Evolutionary conservation across 192 early-diverging fungal genomes (phyloP).

Genomic region (Coemansia sp.): DNA sequence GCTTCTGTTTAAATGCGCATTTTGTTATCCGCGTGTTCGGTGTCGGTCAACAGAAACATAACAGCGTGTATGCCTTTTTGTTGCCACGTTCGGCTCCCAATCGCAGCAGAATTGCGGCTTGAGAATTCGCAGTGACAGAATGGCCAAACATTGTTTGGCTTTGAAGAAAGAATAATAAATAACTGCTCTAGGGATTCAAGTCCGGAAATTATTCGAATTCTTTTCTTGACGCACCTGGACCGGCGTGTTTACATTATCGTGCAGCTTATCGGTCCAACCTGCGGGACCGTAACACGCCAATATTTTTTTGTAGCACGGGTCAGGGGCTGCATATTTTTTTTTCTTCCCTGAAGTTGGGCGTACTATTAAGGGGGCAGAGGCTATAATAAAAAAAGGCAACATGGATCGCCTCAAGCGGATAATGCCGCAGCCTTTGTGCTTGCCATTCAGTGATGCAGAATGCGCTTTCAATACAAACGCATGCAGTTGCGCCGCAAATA

Average conservation of each 20-base stretch:
- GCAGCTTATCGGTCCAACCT: too few relatives aligned
- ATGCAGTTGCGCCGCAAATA: background rate
- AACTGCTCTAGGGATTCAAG: conserved; percentile 4
- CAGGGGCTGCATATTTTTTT: too few relatives aligned
- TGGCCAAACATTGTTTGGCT: background rate
- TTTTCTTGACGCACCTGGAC: background rate
- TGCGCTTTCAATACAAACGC: background rate
- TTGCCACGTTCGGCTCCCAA: background rate
- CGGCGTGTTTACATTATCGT: too few relatives aligned
- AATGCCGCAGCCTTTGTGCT: too few relatives aligned
- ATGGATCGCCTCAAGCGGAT: too few relatives aligned
- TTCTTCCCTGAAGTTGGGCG: too few relatives aligned
- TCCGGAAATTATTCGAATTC: background rate
- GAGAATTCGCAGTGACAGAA: conserved; percentile 7
- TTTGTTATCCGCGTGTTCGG: background rate
- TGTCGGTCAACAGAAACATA: background rate
- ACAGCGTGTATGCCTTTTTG: background rate
- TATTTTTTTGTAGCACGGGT: too few relatives aligned
- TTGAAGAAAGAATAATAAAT: conserved; percentile 1
- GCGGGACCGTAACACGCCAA: too few relatives aligned
- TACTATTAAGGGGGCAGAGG: too few relatives aligned
- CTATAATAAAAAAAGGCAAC: too few relatives aligned
- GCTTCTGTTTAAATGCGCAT: background rate
- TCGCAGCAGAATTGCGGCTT: background rate
- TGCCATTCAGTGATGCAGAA: too few relatives aligned